phyloP scores from a whole-genome alignment of 2,329 filamentous ascomycete species.

The Tolypocladium tropicale region DNA sequence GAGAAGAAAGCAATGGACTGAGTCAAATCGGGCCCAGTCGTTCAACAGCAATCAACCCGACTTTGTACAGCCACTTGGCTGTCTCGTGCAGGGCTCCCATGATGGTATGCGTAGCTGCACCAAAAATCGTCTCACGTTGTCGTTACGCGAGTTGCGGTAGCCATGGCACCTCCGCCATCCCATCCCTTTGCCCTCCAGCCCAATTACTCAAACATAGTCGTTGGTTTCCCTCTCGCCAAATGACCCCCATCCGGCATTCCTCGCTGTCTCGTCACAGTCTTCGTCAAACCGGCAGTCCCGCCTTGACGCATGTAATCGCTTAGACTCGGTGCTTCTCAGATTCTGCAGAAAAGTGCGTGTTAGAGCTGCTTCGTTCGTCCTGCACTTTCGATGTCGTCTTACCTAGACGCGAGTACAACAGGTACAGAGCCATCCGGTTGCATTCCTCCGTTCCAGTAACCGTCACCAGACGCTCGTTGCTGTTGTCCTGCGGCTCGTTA shows the following conservation, averaged over 20 bases:
- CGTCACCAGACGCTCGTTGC: conserved; percentile 93
- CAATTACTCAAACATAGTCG: neutral
- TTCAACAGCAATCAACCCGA: neutral
- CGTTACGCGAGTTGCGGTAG: neutral
- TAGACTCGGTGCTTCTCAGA: conserved; percentile 36
- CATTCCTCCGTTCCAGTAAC: conserved; percentile 97
- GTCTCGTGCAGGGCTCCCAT: too few relatives aligned
- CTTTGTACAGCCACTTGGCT: too few relatives aligned
- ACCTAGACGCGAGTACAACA: conserved; percentile 98
- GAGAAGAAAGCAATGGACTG: neutral
- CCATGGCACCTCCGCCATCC: neutral
- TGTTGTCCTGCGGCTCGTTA: conserved; percentile 98
- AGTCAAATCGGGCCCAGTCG: neutral
- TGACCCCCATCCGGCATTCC: neutral
- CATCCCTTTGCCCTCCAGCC: neutral
- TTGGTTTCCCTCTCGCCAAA: neutral
- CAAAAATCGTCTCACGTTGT: neutral
- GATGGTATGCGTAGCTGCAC: too few relatives aligned
- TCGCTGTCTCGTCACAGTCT: neutral
- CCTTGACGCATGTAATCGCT: neutral
- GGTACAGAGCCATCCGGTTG: conserved; percentile 99
- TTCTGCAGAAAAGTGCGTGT: conserved; percentile 16
- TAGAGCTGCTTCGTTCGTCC: conserved; percentile 8
- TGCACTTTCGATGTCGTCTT: conserved; percentile 24
- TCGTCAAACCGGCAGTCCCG: neutral